Base-by-base conservation (phyloP, 495 filamentous ascomycete species). In the Penicillium lagena region DNA sequence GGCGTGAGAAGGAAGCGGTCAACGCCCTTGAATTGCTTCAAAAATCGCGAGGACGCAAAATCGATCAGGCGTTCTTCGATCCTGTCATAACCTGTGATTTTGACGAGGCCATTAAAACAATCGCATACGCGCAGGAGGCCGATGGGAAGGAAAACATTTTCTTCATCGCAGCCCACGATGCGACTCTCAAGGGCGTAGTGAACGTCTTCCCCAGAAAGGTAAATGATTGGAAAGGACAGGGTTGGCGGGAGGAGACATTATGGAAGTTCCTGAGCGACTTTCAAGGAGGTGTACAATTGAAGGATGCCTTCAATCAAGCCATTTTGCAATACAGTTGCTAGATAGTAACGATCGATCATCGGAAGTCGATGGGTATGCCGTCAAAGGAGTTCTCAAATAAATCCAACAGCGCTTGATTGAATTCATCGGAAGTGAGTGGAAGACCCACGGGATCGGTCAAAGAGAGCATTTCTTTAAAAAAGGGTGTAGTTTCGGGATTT, bases 91-190 rank as follows among this genome's bases (percentile, higher is more conserved):
- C 31, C 9, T 14, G 11, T n/a, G 32, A 43, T 10, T 34, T 34
- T 9, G 28, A 29, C 2, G 12, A 32, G 43, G 44, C 59, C 11
- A 40, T 58, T 1, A 57, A 63, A 29, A 74, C 70, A 9, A 60
- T 73, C 22, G 53, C 49, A 4, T 66, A 69, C 29, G 15, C 77
- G 33, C 66, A 73, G 47, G 67, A 73, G 43, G 44, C 63, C 1
- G 81, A 83, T 45, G 72, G 67, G 5, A 47, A 66, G 9, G 70
- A 77, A 5, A 70, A 77, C 39, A 58, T 82, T 2, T 54, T 82
- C 11, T 58, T 80, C 4, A 58, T 74, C 1, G 63, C 77, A 12
- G 73, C 79, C 14, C 80, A 81, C 50, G 76, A 81, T 47, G 55
- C 62, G 22, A 60, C 59, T 22, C 12, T 81, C 22, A 29, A 66